These are phyloP conservation scores for Thermochaetoides thermophila DNA, from an alignment of 495 filamentous ascomycete species.

Conservation along the genomic window DNA sequence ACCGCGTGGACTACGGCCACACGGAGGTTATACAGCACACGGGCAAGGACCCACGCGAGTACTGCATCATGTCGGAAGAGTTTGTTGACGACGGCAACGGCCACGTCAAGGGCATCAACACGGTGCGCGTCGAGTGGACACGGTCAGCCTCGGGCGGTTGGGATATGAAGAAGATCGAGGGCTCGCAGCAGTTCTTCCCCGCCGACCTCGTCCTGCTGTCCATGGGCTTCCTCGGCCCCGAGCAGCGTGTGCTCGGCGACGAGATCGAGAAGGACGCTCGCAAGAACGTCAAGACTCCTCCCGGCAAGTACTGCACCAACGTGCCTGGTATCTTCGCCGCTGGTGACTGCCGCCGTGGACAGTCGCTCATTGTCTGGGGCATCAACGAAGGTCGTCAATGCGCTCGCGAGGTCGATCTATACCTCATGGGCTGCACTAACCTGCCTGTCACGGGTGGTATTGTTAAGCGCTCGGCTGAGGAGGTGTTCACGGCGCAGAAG, in stretches of 20 bases:
- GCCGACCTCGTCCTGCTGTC: conserved; percentile 92
- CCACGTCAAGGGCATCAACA: conserved; percentile 93
- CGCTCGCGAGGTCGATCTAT: conserved; percentile 86
- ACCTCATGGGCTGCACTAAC: conserved; percentile 64
- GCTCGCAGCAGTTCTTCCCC: conserved; percentile 91
- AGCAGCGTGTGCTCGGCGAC: conserved; percentile 75
- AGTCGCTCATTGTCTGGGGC: conserved; percentile 97
- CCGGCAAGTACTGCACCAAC: conserved; percentile 81
- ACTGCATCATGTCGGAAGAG: conserved; percentile 96
- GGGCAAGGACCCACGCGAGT: conserved; percentile 95
- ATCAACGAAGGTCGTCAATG: conserved; percentile 97
- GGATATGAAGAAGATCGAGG: conserved; percentile 98
- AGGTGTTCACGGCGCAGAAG: conserved; percentile 32
- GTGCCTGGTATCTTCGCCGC: conserved; percentile 85
- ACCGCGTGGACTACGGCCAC: conserved; percentile 96
- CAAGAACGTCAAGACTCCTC: conserved; percentile 95
- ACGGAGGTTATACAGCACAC: conserved; percentile 93
- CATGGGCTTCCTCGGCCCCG: conserved; percentile 97
- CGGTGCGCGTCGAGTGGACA: conserved; percentile 92
- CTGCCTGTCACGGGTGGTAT: conserved; percentile 94
- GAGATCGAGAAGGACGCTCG: conserved; percentile 82
- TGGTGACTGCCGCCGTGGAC: conserved; percentile 90
- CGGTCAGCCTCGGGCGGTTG: conserved; percentile 80
- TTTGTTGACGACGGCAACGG: conserved; percentile 88
- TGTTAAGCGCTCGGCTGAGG: conserved; percentile 64